These are phyloP conservation scores for Diaporthe vexans DNA, from an alignment of 2,329 filamentous ascomycete genomes.

Conservation along the genomic window DNA sequence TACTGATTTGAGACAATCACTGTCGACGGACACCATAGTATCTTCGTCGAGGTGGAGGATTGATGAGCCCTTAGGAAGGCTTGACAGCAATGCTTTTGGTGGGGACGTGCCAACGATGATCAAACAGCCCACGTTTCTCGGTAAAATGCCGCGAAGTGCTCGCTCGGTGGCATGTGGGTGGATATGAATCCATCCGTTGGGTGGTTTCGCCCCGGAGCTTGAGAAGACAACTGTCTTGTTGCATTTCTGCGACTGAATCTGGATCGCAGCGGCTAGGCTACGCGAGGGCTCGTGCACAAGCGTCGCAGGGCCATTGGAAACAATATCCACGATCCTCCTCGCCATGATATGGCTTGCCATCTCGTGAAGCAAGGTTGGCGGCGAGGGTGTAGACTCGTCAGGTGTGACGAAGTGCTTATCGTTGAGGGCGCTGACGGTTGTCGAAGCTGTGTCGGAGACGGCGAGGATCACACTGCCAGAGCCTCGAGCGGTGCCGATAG, in stretches of 20 bases:
- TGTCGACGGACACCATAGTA: neutral
- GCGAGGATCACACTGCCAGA: neutral
- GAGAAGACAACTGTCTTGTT: neutral
- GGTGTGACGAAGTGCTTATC: neutral
- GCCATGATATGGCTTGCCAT: neutral
- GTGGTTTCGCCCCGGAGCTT: neutral
- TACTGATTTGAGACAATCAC: neutral
- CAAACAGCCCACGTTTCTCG: neutral
- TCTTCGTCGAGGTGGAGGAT: neutral
- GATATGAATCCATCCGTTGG: neutral
- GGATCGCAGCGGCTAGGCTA: neutral
- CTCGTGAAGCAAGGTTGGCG: neutral
- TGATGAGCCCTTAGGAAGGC: neutral
- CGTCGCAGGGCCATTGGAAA: neutral
- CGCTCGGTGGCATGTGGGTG: neutral
- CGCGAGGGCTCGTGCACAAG: conserved; percentile 4
- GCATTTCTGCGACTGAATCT: neutral
- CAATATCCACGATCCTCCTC: neutral
- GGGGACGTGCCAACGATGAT: neutral
- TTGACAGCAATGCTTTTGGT: neutral
- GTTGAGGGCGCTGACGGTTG: neutral
- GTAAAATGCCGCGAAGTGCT: neutral
- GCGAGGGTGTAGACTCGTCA: neutral
- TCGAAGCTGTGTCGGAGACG: neutral
- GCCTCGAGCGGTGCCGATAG: neutral